Evolutionary conservation across 106 monocot genomes (phyloP), one percentile per base, ranked within the genome.

Genomic region (Acorus calamus): DNA sequence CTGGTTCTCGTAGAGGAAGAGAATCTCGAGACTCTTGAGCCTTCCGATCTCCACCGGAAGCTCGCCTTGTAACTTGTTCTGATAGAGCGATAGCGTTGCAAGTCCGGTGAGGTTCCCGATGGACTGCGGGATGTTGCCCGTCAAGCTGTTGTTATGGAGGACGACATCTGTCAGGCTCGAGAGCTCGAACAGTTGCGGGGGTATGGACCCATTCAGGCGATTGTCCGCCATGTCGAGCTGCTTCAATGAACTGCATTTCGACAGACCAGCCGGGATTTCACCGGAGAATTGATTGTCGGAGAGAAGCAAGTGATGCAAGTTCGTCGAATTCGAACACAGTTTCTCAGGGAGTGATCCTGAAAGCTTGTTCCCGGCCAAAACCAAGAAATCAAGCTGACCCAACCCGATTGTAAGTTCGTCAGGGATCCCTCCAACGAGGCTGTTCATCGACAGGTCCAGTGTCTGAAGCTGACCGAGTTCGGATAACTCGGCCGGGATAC

Each of bases 1-100:
- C 77, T 88, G 76, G 59, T 98, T 98, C 63, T 98, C 92, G 72
- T 92, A 98, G 3, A 98, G 76, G 49, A 79, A 98, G 4, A 98
- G 74, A 45, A 73, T 75, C 69, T 98, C 68, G 43, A 98, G 78
- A n/a, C 72, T 76, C 13, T 59, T 56, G 42, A 98, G 53, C 56
- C 45, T 49, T 48, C 83, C 78, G 8, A 98, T 65, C 41, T 74
- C 80, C 8, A 69, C 69, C 2, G 88, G 85, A 45, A 98, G 49
- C 48, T 45, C 56, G 5, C 91, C 88, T 28, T 42, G 61, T 11
- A 98, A 73, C 28, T 7, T 66, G 66, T 98, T 98, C 68, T 98
- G 88, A 57, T 77, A 83, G 55, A 98, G 68, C 4, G 88, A 52
- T 5, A 98, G 70, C 3, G 70, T 85, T 61, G 74, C 63, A 8